Percentiles rank a stretch among this genome's conserved stretches.
Evolutionary conservation across 108 stramenopile genomes (phyloP).

Genomic region (Skeletonema marinoi): DNA sequence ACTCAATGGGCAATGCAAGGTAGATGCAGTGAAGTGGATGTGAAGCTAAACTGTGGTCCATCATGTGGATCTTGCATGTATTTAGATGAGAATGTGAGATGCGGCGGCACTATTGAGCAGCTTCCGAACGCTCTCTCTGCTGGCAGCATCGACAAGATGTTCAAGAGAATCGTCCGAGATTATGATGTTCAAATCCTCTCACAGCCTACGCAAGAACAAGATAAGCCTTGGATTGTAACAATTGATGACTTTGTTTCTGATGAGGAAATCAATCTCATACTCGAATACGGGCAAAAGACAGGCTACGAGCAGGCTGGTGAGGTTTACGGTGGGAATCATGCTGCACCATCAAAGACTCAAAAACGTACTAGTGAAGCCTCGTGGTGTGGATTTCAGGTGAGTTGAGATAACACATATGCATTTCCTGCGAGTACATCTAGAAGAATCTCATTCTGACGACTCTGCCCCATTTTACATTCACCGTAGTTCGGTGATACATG

Average conservation of each 20-base stretch:
- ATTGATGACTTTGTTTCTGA: slow-evolving; percentile 71
- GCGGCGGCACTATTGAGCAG: slow-evolving; percentile 46
- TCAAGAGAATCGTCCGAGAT: slow-evolving; percentile 64
- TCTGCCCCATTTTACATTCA: background rate
- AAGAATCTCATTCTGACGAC: background rate
- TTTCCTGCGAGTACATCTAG: slow-evolving; percentile 32
- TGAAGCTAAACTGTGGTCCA: slow-evolving; percentile 70
- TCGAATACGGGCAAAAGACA: slow-evolving; percentile 53
- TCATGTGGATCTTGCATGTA: slow-evolving; percentile 77
- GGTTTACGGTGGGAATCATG: slow-evolving; percentile 70
- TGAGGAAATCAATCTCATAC: slow-evolving; percentile 65
- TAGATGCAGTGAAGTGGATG: slow-evolving; percentile 75
- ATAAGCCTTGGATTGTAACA: slow-evolving; percentile 73
- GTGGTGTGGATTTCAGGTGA: slow-evolving; percentile 53
- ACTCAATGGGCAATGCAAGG: slow-evolving; percentile 76
- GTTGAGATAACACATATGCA: background rate
- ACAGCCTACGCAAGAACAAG: slow-evolving; percentile 43
- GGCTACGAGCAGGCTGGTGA: slow-evolving; percentile 68
- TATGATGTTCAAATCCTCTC: slow-evolving; percentile 66
- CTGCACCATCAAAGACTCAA: slow-evolving; percentile 19
- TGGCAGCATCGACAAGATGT: slow-evolving; percentile 59
- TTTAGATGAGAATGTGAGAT: slow-evolving; percentile 65
- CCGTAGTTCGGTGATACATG: slow-evolving; percentile 37
- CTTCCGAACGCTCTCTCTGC: slow-evolving; percentile 49
- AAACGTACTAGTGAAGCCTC: slow-evolving; percentile 57